Evolutionary conservation across 2,329 filamentous ascomycete species (phyloP).

Genomic region (Myriosclerotinia duriaeana): DNA sequence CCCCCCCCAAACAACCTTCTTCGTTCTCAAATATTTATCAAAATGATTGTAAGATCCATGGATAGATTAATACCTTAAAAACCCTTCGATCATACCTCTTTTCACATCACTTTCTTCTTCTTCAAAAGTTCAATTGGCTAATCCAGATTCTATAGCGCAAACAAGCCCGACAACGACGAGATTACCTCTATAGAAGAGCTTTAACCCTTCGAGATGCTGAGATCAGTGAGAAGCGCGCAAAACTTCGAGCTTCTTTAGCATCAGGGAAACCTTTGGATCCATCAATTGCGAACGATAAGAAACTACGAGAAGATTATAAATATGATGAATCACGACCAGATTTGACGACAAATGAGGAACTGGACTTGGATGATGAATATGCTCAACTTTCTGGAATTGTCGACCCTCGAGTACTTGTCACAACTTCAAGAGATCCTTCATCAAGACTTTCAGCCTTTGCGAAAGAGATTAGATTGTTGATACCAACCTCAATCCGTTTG

Average conservation of each 20-base stretch:
- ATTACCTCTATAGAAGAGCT: conserved; percentile 89
- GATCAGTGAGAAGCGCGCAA: conserved; percentile 85
- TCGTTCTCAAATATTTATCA: not conserved
- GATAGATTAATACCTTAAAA: not conserved
- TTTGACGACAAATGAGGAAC: conserved; percentile 62
- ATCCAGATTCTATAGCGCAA: conserved; percentile 50
- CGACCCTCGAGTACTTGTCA: conserved; percentile 85
- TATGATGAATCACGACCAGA: conserved; percentile 84
- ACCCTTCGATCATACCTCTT: not conserved
- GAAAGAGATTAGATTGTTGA: conserved; percentile 81
- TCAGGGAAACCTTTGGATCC: conserved; percentile 84
- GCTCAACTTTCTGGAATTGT: conserved; percentile 85
- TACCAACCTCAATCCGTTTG: conserved; percentile 82
- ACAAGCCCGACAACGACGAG: conserved; percentile 75
- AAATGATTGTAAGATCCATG: not conserved
- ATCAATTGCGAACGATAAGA: conserved; percentile 80
- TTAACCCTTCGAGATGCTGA: conserved; percentile 87
- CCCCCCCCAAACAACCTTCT: not conserved
- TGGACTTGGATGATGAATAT: conserved; percentile 87
- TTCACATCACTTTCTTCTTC: no score
- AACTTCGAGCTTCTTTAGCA: conserved; percentile 81
- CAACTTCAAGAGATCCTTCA: conserved; percentile 85
- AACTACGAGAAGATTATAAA: conserved; percentile 81
- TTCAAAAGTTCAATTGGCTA: conserved; percentile 12
- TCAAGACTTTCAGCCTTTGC: conserved; percentile 83